Base-by-base conservation (phyloP, 306 rosid genomes). In the Styphnolobium japonicum region DNA sequence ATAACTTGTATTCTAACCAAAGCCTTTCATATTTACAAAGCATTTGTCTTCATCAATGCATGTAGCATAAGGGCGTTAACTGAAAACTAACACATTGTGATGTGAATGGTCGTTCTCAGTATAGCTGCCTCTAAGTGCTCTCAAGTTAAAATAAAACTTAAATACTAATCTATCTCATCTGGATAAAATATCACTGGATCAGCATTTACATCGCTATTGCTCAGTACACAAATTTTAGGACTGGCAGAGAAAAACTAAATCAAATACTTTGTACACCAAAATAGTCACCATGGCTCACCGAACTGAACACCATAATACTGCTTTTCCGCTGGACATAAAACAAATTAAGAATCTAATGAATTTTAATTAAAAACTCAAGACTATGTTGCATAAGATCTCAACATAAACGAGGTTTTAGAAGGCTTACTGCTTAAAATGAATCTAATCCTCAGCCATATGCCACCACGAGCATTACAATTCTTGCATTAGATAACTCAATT, bases 121-220 rank as follows among this genome's bases (percentile, higher is more conserved):
- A 56, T 55, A 15, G 37, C 39, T 76, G 72, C 77, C 62, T 81
- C 66, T 57, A 65, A 71, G 33, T 42, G 15, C 46, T 46, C 81
- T 65, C 36, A 27, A 18, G 40, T 37, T 56, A 57, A 55, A 49
- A 56, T 10, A 61, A 43, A 73, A 77, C 60, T 68, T 48, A 10
- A 77, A 53, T 14, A 15, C 72, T 82, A 74, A 65, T 46, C 80
- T 46, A 81, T 62, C 84, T 72, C 78, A 73, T 45, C 43, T 62
- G n/a, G 15, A 37, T 51, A 61, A 48, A 36, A 31, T 71, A 57
- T 40, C 40, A 57, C 10, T 37, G 68, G 27, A 78, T 75, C 69
- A 75, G 53, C 85, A 87, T 86, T 78, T 84, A 87, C 87, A 91
- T 76, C 2, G 40, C 88, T 77, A 77, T 25, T 43, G 36, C 80